Percentiles rank a stretch among this genome's conserved stretches.
These are phyloP conservation scores for Boechera divaricarpa DNA, from an alignment of 345 rosid genomes.

Conservation along the genomic window DNA sequence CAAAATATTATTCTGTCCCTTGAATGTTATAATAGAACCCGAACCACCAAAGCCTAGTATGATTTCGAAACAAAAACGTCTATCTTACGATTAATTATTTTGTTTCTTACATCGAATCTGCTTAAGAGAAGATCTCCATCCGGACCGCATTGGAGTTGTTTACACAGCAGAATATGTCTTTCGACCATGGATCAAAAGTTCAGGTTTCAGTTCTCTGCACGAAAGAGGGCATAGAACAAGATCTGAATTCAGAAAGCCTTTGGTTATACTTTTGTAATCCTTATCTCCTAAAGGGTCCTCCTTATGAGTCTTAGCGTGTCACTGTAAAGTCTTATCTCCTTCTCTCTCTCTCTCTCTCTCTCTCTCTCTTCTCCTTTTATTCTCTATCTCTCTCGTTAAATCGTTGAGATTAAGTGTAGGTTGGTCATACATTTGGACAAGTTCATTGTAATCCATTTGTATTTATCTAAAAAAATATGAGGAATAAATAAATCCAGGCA, in stretches of 20 bases:
- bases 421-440: slow-evolving; percentile 29
- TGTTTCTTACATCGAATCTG: slow-evolving; percentile 11
- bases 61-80: background rate
- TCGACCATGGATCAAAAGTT: slow-evolving; percentile 19
- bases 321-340: slow-evolving; percentile 31
- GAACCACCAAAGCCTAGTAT: background rate
- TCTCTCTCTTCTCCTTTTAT: background rate
- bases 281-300: slow-evolving; percentile 8
- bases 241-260: slow-evolving; percentile 14
- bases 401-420: slow-evolving; percentile 42
- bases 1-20: background rate
- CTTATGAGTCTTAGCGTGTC: slow-evolving; percentile 20
- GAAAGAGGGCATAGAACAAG: slow-evolving; percentile 8
- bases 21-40: background rate
- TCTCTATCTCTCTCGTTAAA: slow-evolving; percentile 22
- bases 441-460: slow-evolving; percentile 39
- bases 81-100: background rate
- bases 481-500: slow-evolving; percentile 27
- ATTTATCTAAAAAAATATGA: slow-evolving; percentile 11
- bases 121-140: slow-evolving; percentile 4
- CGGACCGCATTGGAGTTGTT: slow-evolving; percentile 25
- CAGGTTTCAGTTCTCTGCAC: background rate
- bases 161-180: slow-evolving; percentile 15
- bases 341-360: background rate
- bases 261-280: slow-evolving; percentile 19